Evolutionary conservation across 2,329 filamentous ascomycete species (phyloP).

Genomic region (Paramyrothecium roridum): DNA sequence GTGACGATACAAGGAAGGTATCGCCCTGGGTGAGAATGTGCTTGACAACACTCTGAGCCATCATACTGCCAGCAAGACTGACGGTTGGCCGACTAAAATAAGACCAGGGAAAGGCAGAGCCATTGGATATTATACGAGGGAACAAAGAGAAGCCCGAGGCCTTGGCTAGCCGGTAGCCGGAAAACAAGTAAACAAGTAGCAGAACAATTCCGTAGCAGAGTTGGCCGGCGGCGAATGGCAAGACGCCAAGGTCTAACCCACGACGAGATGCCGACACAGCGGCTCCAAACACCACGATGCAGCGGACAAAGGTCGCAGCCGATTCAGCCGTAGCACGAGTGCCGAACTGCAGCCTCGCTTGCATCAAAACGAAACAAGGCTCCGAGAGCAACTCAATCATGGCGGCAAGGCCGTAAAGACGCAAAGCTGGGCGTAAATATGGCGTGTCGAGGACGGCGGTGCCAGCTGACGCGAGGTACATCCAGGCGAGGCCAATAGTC

Average conservation of each 20-base stretch:
- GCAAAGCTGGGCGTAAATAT: slow-evolving; percentile 54
- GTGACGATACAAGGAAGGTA: slow-evolving; percentile 76
- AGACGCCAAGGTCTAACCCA: slow-evolving; percentile 61
- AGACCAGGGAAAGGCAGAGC: slow-evolving; percentile 44
- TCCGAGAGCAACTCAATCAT: slow-evolving; percentile 78
- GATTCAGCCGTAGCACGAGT: slow-evolving; percentile 81
- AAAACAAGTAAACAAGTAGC: slow-evolving; percentile 65
- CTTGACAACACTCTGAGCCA: slow-evolving; percentile 85
- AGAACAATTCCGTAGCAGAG: slow-evolving; percentile 69
- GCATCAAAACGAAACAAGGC: slow-evolving; percentile 84
- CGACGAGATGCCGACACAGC: slow-evolving; percentile 59
- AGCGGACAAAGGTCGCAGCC: slow-evolving; percentile 74
- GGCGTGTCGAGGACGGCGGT: slow-evolving; percentile 53
- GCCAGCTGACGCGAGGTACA: slow-evolving; percentile 59
- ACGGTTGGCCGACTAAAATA: slow-evolving; percentile 70
- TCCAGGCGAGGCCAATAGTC: slow-evolving; percentile 59
- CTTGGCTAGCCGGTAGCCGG: slow-evolving; percentile 54
- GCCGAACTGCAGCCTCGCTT: slow-evolving; percentile 76
- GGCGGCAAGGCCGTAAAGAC: slow-evolving; percentile 54
- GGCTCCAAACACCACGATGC: slow-evolving; percentile 67
- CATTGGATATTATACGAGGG: slow-evolving; percentile 32
- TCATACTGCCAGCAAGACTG: slow-evolving; percentile 74
- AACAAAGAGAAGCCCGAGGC: slow-evolving; percentile 68
- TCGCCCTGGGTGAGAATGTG: slow-evolving; percentile 94
- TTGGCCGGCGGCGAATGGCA: slow-evolving; percentile 90